phyloP scores from a whole-genome alignment of 2,329 filamentous ascomycete genomes.

The Sphaerulina vaccinii region DNA sequence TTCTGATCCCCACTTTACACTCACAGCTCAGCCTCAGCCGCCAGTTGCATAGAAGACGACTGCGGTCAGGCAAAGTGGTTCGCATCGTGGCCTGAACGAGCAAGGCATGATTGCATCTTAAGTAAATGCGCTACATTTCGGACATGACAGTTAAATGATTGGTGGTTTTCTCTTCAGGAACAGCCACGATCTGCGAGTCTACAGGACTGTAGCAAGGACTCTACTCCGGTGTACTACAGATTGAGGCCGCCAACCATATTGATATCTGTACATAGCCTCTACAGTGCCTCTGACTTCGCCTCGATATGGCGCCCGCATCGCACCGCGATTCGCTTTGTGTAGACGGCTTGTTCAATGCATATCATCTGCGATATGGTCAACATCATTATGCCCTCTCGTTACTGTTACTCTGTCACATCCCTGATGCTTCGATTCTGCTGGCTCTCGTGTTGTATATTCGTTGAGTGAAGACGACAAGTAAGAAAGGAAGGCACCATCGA shows the following conservation, averaged over 20 bases:
- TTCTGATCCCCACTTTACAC: background rate
- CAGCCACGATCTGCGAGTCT: background rate
- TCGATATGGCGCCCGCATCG: background rate
- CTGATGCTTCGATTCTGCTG: background rate
- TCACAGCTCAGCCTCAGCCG: background rate
- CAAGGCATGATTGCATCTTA: background rate
- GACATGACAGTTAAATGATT: background rate
- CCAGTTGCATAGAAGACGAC: background rate
- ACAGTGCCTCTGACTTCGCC: constrained; percentile 5
- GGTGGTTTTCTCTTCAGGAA: background rate
- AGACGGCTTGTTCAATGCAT: background rate
- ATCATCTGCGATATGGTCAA: background rate
- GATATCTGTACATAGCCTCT: constrained; percentile 6
- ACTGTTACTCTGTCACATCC: background rate
- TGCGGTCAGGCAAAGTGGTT: too few relatives aligned
- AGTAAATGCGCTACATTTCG: too few relatives aligned
- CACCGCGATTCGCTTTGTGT: background rate
- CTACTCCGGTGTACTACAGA: constrained; percentile 4
- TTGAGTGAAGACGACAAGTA: too few relatives aligned
- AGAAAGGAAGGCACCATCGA: too few relatives aligned
- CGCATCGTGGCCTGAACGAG: background rate
- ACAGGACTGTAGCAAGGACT: background rate
- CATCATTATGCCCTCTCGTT: background rate
- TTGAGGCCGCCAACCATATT: background rate
- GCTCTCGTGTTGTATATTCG: background rate